Percentiles rank a stretch among this genome's conserved stretches.
phyloP scores from a whole-genome alignment of 805 yeast genomes.

The Jamesozyma hellenica region DNA sequence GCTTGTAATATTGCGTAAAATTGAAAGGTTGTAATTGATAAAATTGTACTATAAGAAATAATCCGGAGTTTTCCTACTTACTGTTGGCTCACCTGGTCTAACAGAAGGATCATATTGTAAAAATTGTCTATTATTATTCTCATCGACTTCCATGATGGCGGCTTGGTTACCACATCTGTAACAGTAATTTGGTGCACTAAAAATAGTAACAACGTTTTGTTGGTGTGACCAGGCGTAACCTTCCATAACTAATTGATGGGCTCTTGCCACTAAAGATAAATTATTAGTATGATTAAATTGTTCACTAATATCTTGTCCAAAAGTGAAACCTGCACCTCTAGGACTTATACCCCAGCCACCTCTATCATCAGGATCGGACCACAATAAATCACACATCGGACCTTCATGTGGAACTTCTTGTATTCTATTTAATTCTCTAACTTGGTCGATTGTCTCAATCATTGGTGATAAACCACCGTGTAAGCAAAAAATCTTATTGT shows the following conservation, averaged over 20 bases:
- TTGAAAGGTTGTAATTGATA: too few species aligned
- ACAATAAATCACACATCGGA: constrained; percentile 90
- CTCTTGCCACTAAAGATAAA: constrained; percentile 77
- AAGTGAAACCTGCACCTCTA: constrained; percentile 97
- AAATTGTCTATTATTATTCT: constrained; percentile 81
- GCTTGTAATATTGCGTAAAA: too few species aligned
- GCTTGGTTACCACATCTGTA: constrained; percentile 98
- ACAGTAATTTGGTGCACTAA: constrained; percentile 93
- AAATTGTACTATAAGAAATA: constrained; percentile 56
- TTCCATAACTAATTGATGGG: constrained; percentile 96
- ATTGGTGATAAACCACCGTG: constrained; percentile 94
- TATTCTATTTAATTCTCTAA: constrained; percentile 77
- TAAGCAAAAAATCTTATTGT: constrained; percentile 79
- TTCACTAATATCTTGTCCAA: constrained; percentile 90
- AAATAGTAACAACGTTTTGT: constrained; percentile 87
- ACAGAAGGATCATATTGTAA: constrained; percentile 94
- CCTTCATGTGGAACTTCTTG: constrained; percentile 98
- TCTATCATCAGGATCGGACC: constrained; percentile 97
- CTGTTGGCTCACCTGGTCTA: constrained; percentile 97
- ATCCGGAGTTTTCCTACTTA: constrained; percentile 93
- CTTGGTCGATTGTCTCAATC: constrained; percentile 89
- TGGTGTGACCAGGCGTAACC: constrained; percentile 93
- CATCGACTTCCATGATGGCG: constrained; percentile 96
- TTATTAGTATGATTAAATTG: constrained; percentile 89
- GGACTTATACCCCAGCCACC: constrained; percentile 98